Conservation (phyloP, 225 moss, liverwort and hornwort species). For the Sphagnum tenellum region DNA sequence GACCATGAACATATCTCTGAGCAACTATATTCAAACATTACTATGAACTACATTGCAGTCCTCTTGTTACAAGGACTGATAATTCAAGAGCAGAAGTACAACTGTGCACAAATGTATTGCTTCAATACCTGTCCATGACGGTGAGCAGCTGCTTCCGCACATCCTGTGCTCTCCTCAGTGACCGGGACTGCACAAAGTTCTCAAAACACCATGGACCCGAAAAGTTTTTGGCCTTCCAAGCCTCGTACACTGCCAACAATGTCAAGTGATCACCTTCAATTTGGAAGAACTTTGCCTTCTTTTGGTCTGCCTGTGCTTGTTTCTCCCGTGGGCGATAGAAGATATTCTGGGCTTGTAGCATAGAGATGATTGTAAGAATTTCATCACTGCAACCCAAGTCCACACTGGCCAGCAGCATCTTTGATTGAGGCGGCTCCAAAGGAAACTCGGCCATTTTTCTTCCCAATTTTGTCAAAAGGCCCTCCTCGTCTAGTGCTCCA, state of each 20-base stretch:
- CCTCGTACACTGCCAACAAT: constrained; percentile 4
- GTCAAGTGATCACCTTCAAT: constrained; percentile 2
- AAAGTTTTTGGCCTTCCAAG: constrained; percentile 7
- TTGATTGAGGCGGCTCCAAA: constrained; percentile 1
- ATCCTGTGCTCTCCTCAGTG: constrained; percentile 2
- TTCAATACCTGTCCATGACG: constrained; percentile 2
- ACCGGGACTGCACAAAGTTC: constrained; percentile 8
- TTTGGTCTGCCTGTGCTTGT: constrained; percentile 7
- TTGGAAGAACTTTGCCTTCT: constrained; percentile 4
- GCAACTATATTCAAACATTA: too few relatives aligned
- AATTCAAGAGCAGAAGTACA: neutral
- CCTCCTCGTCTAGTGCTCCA: constrained; percentile 7
- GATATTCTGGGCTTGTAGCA: constrained; percentile 5
- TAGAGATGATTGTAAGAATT: constrained; percentile 5
- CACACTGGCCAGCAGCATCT: constrained; percentile 2
- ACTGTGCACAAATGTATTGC: neutral
- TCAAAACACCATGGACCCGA: constrained; percentile 3
- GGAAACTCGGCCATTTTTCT: constrained; percentile 6
- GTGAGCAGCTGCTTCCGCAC: constrained; percentile 4
- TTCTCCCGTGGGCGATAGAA: constrained; percentile 5
- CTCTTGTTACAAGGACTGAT: neutral
- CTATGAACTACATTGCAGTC: too few relatives aligned
- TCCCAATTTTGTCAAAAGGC: constrained; percentile 1
- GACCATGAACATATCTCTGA: neutral
- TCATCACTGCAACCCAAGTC: constrained; percentile 7